Evolutionary conservation across 2,329 filamentous ascomycete genomes (phyloP), one percentile per base, ranked within the genome.

Genomic region (Penicillium hesseltinei): DNA sequence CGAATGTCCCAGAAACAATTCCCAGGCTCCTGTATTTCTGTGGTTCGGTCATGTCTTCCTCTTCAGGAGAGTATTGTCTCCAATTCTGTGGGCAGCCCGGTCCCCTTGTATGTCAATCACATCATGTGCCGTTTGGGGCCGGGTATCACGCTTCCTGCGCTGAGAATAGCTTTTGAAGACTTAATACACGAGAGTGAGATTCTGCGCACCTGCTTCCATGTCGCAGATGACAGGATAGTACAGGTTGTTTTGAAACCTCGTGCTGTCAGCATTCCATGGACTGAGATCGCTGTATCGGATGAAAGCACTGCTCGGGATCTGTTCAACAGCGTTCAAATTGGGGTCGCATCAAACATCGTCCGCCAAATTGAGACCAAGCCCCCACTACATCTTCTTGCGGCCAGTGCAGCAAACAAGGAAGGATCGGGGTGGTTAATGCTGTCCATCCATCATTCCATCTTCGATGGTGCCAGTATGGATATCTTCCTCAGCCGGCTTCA

Each of bases 371-470:
- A 48, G 11, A 40, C 10, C 36, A 29, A 38, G 17, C 51, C 51
- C n/a, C 51, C 51, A 21, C 39, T 54, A 17, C 35, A 42, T 31
- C 27, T 54, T 10, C 42, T 54, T 17, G 44, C 51, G 2, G 51
- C 35, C 17, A 38, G 23, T 5, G 21, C 43, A 31, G 7, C 42
- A 10, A 40, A 23, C 1, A n/a, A 54, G 11, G 19, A 46, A 5
- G 43, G 23, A 10, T 27, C 56, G 1, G 49, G 53, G 5, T 59
- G 57, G 53, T 25, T 61, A 11, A 59, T 61, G 50, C 29, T 61
- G 17, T 61, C 59, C 11, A 54, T 61, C 23, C 59, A 61, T 33
- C 59, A 61, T 51, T 57, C 56, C 5, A 56, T 61, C 19, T 61
- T 59, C 13, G 59, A 61, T 23, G 59, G 59, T 36, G 59, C 57